Base-by-base conservation (phyloP, 2,329 filamentous ascomycete species). In the Apiospora marii region DNA sequence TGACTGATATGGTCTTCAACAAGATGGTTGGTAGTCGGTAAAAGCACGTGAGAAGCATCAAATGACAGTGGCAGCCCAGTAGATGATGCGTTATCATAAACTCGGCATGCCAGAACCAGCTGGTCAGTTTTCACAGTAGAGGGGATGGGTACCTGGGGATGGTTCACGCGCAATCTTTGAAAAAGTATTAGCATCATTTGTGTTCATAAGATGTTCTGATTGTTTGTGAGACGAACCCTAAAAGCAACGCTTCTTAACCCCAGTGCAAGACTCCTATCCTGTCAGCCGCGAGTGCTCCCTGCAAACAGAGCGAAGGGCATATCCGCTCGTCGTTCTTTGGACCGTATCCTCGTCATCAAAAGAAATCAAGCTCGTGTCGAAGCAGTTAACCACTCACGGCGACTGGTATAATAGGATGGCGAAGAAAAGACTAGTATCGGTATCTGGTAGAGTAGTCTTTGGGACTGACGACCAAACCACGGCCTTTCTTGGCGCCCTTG, bases 401-500 rank as follows among this genome's bases (percentile, higher is more conserved):
- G 19, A 13, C n/a, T 19, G 19, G 34, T 41, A 41, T 41, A 14
- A 41, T n/a, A 64, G 22, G 34, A 24, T 68, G 41, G 27, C 13
- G 67, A 34, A 34, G 67, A 19, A 27, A n/a, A 19, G 10, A 22
- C 68, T 79, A 81, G 73, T 81, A 81, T 68, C 78, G 77, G 71
- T 81, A 79, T 46, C 78, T 75, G 0, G 78, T 74, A 49, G 77
- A 79, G 76, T 84, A 87, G 81, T 91, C 95, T 87, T 98, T 99
- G 0, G 96, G 96, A 80, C 94, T 97, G 76, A 98, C 95, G 53
- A 99, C 96, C 77, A 99, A 85, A 92, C 97, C 96, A 70, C 96
- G 88, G 0, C 97, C 96, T 86, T 99, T 99, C 89, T 98, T 98
- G 44, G 96, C 96, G n/a, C 96, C 96, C 73, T 95, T 92, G 82